Conservation (phyloP, 352 stramenopile species). For the Globisporangium rhizosaccharum region DNA sequence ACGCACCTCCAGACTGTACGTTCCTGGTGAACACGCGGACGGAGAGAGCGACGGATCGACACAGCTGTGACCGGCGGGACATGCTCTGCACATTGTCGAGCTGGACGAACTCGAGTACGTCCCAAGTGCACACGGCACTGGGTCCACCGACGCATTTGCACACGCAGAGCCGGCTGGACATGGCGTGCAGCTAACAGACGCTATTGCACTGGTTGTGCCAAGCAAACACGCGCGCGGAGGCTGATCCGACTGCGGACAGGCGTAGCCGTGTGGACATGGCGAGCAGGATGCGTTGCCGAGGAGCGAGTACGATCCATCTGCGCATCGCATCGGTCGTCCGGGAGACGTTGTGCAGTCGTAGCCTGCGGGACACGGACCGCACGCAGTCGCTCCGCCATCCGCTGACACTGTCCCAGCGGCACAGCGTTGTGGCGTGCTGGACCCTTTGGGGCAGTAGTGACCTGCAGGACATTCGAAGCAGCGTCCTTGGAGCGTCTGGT, state of each 20-base stretch:
- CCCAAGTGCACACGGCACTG: background rate
- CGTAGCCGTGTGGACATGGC: constrained; percentile 26
- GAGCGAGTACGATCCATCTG: constrained; percentile 11
- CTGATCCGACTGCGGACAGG: constrained; percentile 16
- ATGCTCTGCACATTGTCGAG: constrained; percentile 23
- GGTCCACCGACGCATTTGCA: constrained; percentile 7
- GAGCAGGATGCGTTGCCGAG: constrained; percentile 21
- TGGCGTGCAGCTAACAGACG: constrained; percentile 19
- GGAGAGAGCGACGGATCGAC: constrained; percentile 29
- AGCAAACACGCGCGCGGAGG: constrained; percentile 9
- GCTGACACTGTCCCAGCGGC: constrained; percentile 27
- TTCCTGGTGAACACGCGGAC: constrained; percentile 33
- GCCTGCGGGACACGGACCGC: constrained; percentile 44
- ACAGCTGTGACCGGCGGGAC: constrained; percentile 51
- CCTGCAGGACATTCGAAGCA: constrained; percentile 44
- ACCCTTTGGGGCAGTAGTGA: constrained; percentile 35
- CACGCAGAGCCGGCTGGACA: constrained; percentile 55
- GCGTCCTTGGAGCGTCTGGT: constrained; percentile 19
- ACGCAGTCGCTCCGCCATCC: constrained; percentile 18
- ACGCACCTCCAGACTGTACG: constrained; percentile 38
- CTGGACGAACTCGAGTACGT: constrained; percentile 8
- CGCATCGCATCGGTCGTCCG: constrained; percentile 9
- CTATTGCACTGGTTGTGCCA: constrained; percentile 14
- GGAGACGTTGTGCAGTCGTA: constrained; percentile 24
- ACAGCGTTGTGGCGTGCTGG: constrained; percentile 24